A percentile compares a stretch with the other conserved stretches of the same genome.
These are phyloP conservation scores for Tetrahymena elliotti DNA, from an alignment of 73 alveolate genomes.

Conservation along the genomic window DNA sequence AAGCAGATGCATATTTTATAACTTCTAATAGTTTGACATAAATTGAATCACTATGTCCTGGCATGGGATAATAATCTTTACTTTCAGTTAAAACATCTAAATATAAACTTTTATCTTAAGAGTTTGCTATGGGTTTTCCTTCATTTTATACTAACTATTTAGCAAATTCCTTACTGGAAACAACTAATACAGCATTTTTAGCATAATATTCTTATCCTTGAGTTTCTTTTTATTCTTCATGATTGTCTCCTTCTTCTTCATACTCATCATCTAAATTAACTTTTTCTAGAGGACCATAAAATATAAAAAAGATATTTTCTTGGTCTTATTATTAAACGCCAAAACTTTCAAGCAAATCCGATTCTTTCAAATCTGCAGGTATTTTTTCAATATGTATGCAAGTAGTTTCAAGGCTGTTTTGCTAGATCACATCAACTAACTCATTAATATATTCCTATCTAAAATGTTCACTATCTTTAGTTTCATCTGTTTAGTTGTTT, in stretches of 20 bases:
- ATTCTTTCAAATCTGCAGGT: background rate
- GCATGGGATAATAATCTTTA: background rate
- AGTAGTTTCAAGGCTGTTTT: background rate
- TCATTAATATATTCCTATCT: background rate
- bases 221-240: background rate
- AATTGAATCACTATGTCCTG: background rate
- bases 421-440: background rate
- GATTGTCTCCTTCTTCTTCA: background rate
- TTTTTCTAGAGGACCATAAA: background rate
- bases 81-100: background rate
- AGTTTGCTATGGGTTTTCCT: background rate
- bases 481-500: background rate
- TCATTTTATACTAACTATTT: background rate
- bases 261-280: background rate
- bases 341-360: background rate
- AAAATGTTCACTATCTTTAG: background rate
- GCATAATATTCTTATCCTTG: background rate
- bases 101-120: background rate
- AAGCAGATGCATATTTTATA: background rate
- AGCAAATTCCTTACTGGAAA: background rate
- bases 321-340: background rate
- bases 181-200: background rate
- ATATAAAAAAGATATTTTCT: background rate
- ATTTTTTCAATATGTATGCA: background rate
- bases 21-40: background rate